Percentiles rank a stretch among this genome's conserved stretches.
Evolutionary conservation across 108 stramenopile genomes (phyloP).

Genomic region (Asterionellopsis glacialis): DNA sequence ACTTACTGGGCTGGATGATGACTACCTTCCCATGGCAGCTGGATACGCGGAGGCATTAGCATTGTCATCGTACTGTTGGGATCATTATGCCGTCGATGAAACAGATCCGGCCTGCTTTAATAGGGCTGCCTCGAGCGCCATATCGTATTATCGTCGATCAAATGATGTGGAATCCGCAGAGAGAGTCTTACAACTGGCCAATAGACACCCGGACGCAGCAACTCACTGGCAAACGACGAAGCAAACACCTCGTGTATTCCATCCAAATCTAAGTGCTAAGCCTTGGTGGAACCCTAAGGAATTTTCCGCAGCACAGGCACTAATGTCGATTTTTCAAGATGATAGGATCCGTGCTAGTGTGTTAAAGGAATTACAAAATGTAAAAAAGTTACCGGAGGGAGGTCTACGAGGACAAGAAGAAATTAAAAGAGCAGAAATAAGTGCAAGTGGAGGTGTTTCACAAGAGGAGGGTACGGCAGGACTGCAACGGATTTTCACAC

Average conservation of each 20-base stretch:
- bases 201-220: slow-evolving; percentile 3
- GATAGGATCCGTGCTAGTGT: neutral
- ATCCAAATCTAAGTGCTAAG: neutral
- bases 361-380: neutral
- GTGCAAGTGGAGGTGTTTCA: neutral
- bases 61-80: neutral
- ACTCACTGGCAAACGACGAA: slow-evolving; percentile 13
- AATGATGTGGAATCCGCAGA: slow-evolving; percentile 3
- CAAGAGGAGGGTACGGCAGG: neutral
- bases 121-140: slow-evolving; percentile 6
- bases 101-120: slow-evolving; percentile 7
- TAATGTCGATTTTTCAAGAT: neutral
- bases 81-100: slow-evolving; percentile 1
- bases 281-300: slow-evolving; percentile 2
- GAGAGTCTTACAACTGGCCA: slow-evolving; percentile 3
- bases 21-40: slow-evolving; percentile 8
- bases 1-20: slow-evolving; percentile 6
- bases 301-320: neutral
- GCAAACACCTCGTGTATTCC: slow-evolving; percentile 15
- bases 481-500: neutral
- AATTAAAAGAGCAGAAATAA: neutral
- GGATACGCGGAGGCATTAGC: slow-evolving; percentile 14
- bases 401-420: neutral
- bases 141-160: slow-evolving; percentile 14
- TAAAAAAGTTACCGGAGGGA: neutral